Evolutionary conservation across 2,329 filamentous ascomycete species (phyloP).

Genomic region (Metarhizium brunneum): DNA sequence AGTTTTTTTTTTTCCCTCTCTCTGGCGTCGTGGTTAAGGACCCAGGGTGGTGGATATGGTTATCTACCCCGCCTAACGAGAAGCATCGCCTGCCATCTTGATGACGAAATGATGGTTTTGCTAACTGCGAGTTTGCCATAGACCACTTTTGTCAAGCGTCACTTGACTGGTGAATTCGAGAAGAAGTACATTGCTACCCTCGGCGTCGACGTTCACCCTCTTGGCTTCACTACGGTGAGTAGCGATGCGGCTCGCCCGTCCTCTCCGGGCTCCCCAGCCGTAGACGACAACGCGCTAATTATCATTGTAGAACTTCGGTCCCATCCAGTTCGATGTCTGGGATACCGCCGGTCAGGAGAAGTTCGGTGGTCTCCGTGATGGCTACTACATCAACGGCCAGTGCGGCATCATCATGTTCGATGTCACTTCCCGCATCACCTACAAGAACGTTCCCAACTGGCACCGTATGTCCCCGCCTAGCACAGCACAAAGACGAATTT

Average conservation of each 20-base stretch:
- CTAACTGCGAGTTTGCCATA: slow-evolving; percentile 27
- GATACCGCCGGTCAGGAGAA: slow-evolving; percentile 99
- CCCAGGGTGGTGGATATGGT: slow-evolving; percentile 1
- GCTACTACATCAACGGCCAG: slow-evolving; percentile 99
- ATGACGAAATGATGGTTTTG: background rate
- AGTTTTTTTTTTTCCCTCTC: background rate
- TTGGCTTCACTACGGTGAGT: slow-evolving; percentile 94
- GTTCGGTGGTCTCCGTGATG: slow-evolving; percentile 97
- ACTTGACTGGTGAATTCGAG: slow-evolving; percentile 99
- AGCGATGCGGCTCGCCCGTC: slow-evolving; percentile 12
- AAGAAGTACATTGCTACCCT: slow-evolving; percentile 99
- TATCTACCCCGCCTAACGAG: slow-evolving; percentile 14
- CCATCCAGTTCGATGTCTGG: slow-evolving; percentile 99
- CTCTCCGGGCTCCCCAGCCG: background rate
- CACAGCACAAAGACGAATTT: background rate
- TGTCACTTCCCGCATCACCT: slow-evolving; percentile 97
- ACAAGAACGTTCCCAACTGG: slow-evolving; percentile 99
- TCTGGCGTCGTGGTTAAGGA: slow-evolving; percentile 9
- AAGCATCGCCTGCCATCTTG: background rate
- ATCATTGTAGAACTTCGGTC: slow-evolving; percentile 65
- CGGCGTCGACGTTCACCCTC: slow-evolving; percentile 98
- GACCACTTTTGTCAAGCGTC: slow-evolving; percentile 99
- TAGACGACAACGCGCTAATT: slow-evolving; percentile 9
- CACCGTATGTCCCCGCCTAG: slow-evolving; percentile 63
- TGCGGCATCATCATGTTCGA: slow-evolving; percentile 99